Percentiles rank a stretch among this genome's conserved stretches.
Conservation (phyloP, 768 basidiomycete genomes). For the Calvatia gigantea region DNA sequence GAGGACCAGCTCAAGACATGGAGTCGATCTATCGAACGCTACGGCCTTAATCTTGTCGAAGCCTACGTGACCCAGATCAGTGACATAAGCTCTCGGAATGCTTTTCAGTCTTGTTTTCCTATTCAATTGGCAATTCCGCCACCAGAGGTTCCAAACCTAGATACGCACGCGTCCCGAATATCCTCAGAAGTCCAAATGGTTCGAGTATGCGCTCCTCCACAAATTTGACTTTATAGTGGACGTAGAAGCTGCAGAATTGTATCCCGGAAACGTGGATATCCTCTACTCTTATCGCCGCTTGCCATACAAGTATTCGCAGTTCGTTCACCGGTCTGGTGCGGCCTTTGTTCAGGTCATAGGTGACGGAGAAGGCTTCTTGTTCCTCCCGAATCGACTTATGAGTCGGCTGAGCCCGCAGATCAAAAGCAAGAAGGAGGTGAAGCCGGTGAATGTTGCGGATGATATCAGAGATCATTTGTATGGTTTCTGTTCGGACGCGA, state of each 20-base stretch:
- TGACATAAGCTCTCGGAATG: conserved; percentile 80
- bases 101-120: conserved; percentile 89
- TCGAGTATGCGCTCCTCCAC: conserved; percentile 75
- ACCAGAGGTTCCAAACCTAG: conserved; percentile 65
- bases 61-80: conserved; percentile 90
- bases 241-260: conserved; percentile 73
- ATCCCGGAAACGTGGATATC: conserved; percentile 80
- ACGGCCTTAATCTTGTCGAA: conserved; percentile 90
- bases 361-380: conserved; percentile 76
- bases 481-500: conserved; percentile 61
- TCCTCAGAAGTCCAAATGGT: conserved; percentile 64
- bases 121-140: conserved; percentile 75
- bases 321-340: conserved; percentile 85
- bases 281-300: conserved; percentile 86
- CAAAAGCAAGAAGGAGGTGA: conserved; percentile 56
- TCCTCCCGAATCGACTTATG: conserved; percentile 86
- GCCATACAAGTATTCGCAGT: conserved; percentile 81
- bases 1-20: conserved; percentile 85
- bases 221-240: conserved; percentile 82
- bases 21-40: conserved; percentile 79
- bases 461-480: conserved; percentile 57
- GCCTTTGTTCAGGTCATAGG: conserved; percentile 89
- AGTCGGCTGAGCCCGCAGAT: conserved; percentile 55
- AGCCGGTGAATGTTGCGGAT: conserved; percentile 57
- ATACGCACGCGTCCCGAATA: conserved; percentile 66